These are phyloP conservation scores for Kalmusia sp. DNA, from an alignment of 2,329 filamentous ascomycete species.

Conservation along the genomic window DNA sequence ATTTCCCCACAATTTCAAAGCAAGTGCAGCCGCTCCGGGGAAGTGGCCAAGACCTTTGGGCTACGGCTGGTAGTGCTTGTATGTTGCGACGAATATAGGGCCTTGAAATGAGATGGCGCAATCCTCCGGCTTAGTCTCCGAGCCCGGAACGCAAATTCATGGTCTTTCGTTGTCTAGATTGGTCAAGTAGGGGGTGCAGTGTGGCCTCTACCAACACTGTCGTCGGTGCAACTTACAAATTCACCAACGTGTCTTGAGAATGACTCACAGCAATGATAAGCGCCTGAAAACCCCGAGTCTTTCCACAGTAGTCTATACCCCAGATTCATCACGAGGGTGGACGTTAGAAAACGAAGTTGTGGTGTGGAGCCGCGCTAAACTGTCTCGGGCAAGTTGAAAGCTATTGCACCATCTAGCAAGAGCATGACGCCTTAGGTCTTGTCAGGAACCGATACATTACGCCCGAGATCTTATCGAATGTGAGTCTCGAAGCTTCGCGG, in stretches of 20 bases:
- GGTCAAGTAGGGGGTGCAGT: neutral
- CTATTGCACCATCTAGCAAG: slow-evolving; percentile 6
- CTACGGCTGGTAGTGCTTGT: too few species aligned
- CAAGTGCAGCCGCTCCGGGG: slow-evolving; percentile 1
- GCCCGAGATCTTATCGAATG: neutral
- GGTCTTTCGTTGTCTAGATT: neutral
- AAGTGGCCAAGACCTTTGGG: neutral
- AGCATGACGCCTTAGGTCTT: slow-evolving; percentile 4
- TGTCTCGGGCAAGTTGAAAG: neutral
- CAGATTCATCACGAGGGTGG: neutral
- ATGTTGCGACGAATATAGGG: too few species aligned
- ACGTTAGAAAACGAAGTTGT: neutral
- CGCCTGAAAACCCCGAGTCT: neutral
- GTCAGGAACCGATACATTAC: neutral
- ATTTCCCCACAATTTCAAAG: slow-evolving; percentile 11
- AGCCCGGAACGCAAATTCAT: neutral
- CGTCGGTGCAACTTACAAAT: neutral
- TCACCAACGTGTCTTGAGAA: neutral
- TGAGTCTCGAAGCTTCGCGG: neutral
- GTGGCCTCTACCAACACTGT: neutral
- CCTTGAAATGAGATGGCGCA: too few species aligned
- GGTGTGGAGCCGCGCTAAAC: slow-evolving; percentile 10
- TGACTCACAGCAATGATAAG: neutral
- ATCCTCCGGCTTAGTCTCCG: too few species aligned
- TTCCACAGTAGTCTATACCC: neutral